Conservation (phyloP, 176 grass and related monocot genomes). For the Oryza glaberrima region DNA sequence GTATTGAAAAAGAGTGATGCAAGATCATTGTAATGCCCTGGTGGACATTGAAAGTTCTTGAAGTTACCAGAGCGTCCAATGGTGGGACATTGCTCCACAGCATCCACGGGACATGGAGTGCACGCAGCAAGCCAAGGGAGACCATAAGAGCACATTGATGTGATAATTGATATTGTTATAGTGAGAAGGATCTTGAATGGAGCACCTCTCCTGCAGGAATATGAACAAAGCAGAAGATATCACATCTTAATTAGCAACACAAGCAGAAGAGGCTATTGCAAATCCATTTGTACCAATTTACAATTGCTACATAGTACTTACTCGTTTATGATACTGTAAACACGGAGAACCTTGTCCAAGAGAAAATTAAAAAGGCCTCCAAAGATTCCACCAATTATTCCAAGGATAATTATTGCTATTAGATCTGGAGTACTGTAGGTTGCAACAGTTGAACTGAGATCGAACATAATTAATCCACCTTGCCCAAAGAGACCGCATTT, state of each 20-base stretch:
- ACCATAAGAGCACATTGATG: slow-evolving; percentile 78
- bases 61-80: slow-evolving; percentile 73
- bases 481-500: slow-evolving; percentile 87
- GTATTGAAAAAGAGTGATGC: slow-evolving; percentile 92
- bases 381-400: slow-evolving; percentile 80
- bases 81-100: slow-evolving; percentile 68
- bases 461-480: slow-evolving; percentile 94
- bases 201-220: slow-evolving; percentile 74
- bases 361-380: slow-evolving; percentile 85
- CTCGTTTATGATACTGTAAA: slow-evolving; percentile 86
- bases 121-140: slow-evolving; percentile 79
- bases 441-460: slow-evolving; percentile 69
- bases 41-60: slow-evolving; percentile 84
- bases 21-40: slow-evolving; percentile 86
- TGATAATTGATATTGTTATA: slow-evolving; percentile 72
- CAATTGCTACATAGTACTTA: slow-evolving; percentile 41
- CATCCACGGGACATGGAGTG: slow-evolving; percentile 57
- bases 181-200: slow-evolving; percentile 84
- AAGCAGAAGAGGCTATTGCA: background rate
- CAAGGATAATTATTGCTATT: slow-evolving; percentile 70
- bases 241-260: slow-evolving; percentile 6
- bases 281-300: background rate
- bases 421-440: slow-evolving; percentile 64
- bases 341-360: slow-evolving; percentile 68
- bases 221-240: slow-evolving; percentile 36